Base-by-base conservation (phyloP, 148 eudicot species). In the Hydrangea macrophylla region DNA sequence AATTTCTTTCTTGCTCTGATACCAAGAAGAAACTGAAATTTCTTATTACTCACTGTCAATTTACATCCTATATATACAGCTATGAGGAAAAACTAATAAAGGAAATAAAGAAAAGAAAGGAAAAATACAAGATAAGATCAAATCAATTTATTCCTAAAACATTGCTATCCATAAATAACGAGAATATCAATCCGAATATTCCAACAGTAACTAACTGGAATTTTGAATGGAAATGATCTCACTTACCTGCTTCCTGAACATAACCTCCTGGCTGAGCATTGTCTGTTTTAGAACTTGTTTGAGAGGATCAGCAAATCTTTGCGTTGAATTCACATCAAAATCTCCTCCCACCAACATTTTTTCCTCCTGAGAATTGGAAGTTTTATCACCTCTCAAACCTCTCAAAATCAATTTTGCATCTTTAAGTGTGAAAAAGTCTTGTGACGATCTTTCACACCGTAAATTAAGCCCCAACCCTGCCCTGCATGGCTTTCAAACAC, bases 181-280 rank as follows among this genome's bases (percentile, higher is more conserved):
- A n/a, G n/a, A n/a, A n/a, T n/a, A n/a, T n/a, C n/a, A n/a, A n/a
- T n/a, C n/a, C n/a, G n/a, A n/a, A n/a, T n/a, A n/a, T n/a, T n/a
- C n/a, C n/a, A n/a, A n/a, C n/a, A n/a, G n/a, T n/a, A 32, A 53
- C 45, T 51, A 32, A 59, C 23, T 60, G 17, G 39, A 66, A 37
- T 53, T 30, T 3, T 25, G 18, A 23, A 9, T 22, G n/a, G 27
- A 53, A 37, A 45, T 9, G 11, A 20, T 35, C 39, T 54, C 26
- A 37, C n/a, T n/a, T 72, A 89, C 95, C 87, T 89, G 95, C 39
- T 77, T 76, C 76, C 75, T 75, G 68, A 82, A 84, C 61, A 67
- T 62, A 27, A 70, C 70, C 72, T 86, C 89, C 68, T 84, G 95
- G 65, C 76, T 76, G 60, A 84, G 73, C 84, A 89, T 86, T 48